Base-by-base conservation (phyloP, 768 basidiomycete species). In the Leccinum barrowsii region DNA sequence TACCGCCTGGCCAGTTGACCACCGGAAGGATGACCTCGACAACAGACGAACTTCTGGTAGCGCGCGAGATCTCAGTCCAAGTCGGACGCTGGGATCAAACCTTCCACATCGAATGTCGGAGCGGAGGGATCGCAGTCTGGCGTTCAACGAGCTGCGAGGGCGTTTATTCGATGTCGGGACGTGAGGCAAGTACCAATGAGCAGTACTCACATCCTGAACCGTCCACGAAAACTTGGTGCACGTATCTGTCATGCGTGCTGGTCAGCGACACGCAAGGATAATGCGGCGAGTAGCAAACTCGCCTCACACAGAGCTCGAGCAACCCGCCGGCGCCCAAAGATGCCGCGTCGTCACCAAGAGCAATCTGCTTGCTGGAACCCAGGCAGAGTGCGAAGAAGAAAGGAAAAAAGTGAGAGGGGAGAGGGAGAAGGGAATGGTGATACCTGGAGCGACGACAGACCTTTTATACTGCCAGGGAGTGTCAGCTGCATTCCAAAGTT, bases 171-270 rank as follows among this genome's bases (percentile, higher is more conserved):
- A 26, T 4, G 11, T 44, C 35, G 2, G 12, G 15, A 21, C 15
- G 13, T 3, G 12, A 5, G 10, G 5, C 10, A 12, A 24, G 19
- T 12, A n/a, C 44, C 8, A 7, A 35, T 15, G 11, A 30, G 8
- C 4, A 8, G 34, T 48, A 40, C 61, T 32, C 35, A 46, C 94
- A 76, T 97, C 94, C 67, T 90, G 88, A n/a, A n/a, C 37, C 7
- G 37, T 40, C 37, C 37, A 40, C 12, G 37, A 7, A 40, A 5
- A 40, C 17, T 40, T 40, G 37, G 17, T 17, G 37, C 17, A 40
- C 17, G 17, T 40, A 40, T 40, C 37, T 40, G 2, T 40, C 17
- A n/a, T 40, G 37, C 17, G 7, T n/a, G 17, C 37, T n/a, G 17
- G 37, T 40, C 37, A 40, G 37, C 7, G 37, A 40, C 15, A n/a